phyloP scores from a whole-genome alignment of 2,329 filamentous ascomycete species.

The Aspergillus quadricinctus region DNA sequence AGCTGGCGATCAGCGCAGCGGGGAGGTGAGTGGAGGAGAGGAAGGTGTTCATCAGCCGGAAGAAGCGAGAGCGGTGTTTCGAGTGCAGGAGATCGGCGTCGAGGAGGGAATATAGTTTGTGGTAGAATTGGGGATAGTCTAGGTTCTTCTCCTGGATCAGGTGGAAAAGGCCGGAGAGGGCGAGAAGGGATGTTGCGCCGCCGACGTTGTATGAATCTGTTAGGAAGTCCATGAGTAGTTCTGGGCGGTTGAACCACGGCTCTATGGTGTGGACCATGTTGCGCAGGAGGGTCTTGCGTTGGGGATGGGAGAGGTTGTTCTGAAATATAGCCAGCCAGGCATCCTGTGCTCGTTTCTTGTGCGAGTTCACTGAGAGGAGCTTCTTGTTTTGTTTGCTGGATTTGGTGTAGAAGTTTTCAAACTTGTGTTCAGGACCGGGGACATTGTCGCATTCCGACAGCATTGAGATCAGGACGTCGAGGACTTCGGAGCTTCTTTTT shows the following conservation, averaged over 20 bases:
- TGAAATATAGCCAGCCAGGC: slow-evolving; percentile 79
- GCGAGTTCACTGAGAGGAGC: slow-evolving; percentile 61
- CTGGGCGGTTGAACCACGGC: slow-evolving; percentile 84
- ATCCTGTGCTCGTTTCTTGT: slow-evolving; percentile 77
- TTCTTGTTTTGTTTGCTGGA: slow-evolving; percentile 65
- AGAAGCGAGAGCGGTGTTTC: slow-evolving; percentile 88
- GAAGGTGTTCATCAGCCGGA: slow-evolving; percentile 87
- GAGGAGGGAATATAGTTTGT: slow-evolving; percentile 87
- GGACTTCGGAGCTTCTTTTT: slow-evolving; percentile 21
- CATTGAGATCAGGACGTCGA: slow-evolving; percentile 37
- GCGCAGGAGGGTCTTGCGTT: slow-evolving; percentile 73
- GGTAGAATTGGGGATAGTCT: slow-evolving; percentile 92
- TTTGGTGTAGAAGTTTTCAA: slow-evolving; percentile 34
- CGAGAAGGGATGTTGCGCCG: slow-evolving; percentile 79
- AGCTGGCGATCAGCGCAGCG: slow-evolving; percentile 84
- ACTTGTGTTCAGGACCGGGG: slow-evolving; percentile 45
- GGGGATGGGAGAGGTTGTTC: slow-evolving; percentile 59
- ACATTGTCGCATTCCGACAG: slow-evolving; percentile 59
- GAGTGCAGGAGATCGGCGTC: slow-evolving; percentile 85
- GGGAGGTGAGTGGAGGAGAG: slow-evolving; percentile 88
- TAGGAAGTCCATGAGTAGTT: slow-evolving; percentile 90
- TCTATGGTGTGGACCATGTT: slow-evolving; percentile 73
- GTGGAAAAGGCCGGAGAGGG: slow-evolving; percentile 89
- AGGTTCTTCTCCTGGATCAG: slow-evolving; percentile 90
- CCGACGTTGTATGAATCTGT: slow-evolving; percentile 89